Percentiles rank a stretch among this genome's conserved stretches.
These are phyloP conservation scores for Lactuca sativa DNA, from an alignment of 129 eudicot species.

Conservation along the genomic window DNA sequence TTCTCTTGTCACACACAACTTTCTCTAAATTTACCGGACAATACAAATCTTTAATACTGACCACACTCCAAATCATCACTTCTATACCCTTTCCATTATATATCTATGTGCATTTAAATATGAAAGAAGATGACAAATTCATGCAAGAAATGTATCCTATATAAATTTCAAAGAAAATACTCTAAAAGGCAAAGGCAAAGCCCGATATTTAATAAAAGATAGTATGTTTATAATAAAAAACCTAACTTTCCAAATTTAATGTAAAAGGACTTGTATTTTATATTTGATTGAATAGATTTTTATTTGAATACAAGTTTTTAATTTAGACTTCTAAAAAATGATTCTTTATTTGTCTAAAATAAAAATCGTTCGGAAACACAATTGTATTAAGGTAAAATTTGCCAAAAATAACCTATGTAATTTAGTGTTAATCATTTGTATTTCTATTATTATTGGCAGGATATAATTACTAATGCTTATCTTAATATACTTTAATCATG, in stretches of 20 bases:
- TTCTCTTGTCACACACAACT: constrained; percentile 41
- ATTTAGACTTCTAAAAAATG: neutral
- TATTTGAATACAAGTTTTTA: too few relatives aligned
- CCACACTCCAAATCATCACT: constrained; percentile 40
- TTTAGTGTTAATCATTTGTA: too few relatives aligned
- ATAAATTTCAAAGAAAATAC: neutral
- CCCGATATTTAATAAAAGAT: neutral
- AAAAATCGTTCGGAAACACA: neutral
- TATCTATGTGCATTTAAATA: neutral
- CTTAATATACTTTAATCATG: neutral
- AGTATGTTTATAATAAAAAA: too few relatives aligned
- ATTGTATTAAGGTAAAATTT: neutral
- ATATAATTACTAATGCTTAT: too few relatives aligned
- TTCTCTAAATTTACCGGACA: constrained; percentile 41
- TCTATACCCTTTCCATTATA: constrained; percentile 32
- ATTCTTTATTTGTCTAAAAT: too few relatives aligned
- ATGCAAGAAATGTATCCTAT: neutral
- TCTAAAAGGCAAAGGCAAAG: too few relatives aligned
- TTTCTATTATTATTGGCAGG: too few relatives aligned
- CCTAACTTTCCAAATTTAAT: neutral
- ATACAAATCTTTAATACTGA: constrained; percentile 36
- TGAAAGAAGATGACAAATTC: neutral
- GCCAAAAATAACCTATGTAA: neutral
- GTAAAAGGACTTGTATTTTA: neutral
- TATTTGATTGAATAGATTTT: neutral